Percentiles rank a stretch among this genome's conserved stretches.
These are phyloP conservation scores for Chrysoporthe puriensis DNA, from an alignment of 2,329 filamentous ascomycete species.

Conservation along the genomic window DNA sequence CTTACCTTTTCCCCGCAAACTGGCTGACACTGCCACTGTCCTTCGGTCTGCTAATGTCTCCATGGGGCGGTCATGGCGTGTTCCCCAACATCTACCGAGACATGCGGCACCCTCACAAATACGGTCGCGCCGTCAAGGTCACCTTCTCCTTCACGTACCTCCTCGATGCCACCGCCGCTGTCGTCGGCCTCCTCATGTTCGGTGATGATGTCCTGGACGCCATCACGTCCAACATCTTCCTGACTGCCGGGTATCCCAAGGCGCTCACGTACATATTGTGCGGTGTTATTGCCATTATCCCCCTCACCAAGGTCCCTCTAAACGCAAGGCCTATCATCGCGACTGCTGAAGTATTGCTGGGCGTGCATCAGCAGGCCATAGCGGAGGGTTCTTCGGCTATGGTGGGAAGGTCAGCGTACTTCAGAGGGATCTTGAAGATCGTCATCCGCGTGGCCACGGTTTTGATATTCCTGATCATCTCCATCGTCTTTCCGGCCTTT, in stretches of 20 bases:
- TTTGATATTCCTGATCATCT: constrained; percentile 74
- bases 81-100: constrained; percentile 78
- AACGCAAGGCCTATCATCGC: constrained; percentile 87
- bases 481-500: constrained; percentile 73
- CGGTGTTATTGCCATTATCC: constrained; percentile 87
- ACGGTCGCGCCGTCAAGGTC: constrained; percentile 71
- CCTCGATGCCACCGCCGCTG: constrained; percentile 79
- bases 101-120: constrained; percentile 79
- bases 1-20: constrained; percentile 81
- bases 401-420: constrained; percentile 59
- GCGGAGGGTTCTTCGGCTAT: constrained; percentile 48
- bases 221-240: constrained; percentile 87
- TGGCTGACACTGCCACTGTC: constrained; percentile 87
- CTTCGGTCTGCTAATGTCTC: constrained; percentile 86
- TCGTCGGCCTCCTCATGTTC: constrained; percentile 91
- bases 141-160: constrained; percentile 87
- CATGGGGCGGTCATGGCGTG: constrained; percentile 65
- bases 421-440: constrained; percentile 62
- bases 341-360: constrained; percentile 79
- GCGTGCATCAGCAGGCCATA: constrained; percentile 61
- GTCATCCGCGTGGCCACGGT: constrained; percentile 68
- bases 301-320: constrained; percentile 91
- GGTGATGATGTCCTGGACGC: constrained; percentile 86
- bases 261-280: constrained; percentile 78
- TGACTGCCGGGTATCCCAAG: constrained; percentile 72